These are phyloP conservation scores for Detonula confervacea DNA, from an alignment of 352 stramenopile genomes.

Conservation along the genomic window DNA sequence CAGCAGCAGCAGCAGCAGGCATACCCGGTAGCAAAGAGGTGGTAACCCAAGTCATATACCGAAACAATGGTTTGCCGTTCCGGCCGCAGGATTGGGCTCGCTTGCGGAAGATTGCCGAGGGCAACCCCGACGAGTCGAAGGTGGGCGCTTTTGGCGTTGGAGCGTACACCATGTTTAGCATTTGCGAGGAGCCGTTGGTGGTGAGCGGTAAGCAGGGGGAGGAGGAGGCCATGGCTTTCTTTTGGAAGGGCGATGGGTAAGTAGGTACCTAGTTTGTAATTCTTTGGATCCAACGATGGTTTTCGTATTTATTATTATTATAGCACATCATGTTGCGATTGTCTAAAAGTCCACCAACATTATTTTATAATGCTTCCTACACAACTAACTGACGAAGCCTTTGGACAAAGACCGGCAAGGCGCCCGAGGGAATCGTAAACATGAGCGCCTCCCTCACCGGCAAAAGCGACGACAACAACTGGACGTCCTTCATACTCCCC, in stretches of 20 bases:
- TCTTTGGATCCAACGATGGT: too few relatives aligned
- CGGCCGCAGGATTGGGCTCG: conserved; percentile 77
- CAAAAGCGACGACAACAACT: conserved; percentile 36
- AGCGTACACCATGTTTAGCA: conserved; percentile 84
- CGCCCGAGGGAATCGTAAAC: conserved; percentile 36
- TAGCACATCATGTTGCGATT: too few relatives aligned
- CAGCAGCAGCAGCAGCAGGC: conserved; percentile 21
- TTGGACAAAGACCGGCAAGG: conserved; percentile 66
- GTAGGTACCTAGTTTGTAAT: too few relatives aligned
- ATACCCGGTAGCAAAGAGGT: conserved; percentile 25
- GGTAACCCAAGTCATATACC: conserved; percentile 70
- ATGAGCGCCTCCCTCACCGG: conserved; percentile 28
- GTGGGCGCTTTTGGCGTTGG: conserved; percentile 85
- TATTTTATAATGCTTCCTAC: too few relatives aligned
- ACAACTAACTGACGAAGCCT: too few relatives aligned
- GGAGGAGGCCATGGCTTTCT: conserved; percentile 72
- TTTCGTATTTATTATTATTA: too few relatives aligned
- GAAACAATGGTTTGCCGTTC: conserved; percentile 76
- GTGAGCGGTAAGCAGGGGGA: conserved; percentile 54
- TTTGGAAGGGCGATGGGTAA: conserved; percentile 86
- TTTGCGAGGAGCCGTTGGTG: conserved; percentile 82
- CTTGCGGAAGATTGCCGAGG: conserved; percentile 85
- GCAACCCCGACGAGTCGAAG: conserved; percentile 82
- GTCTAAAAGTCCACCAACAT: too few relatives aligned
- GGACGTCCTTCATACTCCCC: conserved; percentile 83